Evolutionary conservation across 177 flowering plant genomes (phyloP).

Genomic region (Telopea speciosissima): DNA sequence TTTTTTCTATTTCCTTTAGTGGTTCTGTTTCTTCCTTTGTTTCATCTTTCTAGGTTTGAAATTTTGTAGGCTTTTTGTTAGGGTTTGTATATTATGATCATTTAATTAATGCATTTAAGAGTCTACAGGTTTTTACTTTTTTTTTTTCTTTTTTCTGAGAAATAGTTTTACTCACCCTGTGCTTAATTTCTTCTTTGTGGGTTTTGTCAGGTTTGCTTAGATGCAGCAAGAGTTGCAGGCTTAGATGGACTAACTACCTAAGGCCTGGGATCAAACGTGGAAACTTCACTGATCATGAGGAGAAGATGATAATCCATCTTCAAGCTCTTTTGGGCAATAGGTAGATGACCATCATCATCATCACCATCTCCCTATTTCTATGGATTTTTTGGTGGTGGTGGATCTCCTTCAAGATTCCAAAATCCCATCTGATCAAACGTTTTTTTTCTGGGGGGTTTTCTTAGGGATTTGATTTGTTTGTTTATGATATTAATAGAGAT

Average conservation of each 20-base stretch:
- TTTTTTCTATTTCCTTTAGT: background rate
- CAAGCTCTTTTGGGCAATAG: conserved; percentile 85
- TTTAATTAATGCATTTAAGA: background rate
- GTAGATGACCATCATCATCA: conserved; percentile 25
- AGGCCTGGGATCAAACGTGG: conserved; percentile 83
- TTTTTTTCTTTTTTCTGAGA: background rate
- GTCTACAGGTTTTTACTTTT: background rate
- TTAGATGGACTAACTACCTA: conserved; percentile 85
- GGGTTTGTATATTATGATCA: background rate
- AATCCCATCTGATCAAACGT: no score
- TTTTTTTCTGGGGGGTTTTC: no score
- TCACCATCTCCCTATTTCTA: no score
- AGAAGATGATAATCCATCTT: conserved; percentile 82
- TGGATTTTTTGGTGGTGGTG: no score
- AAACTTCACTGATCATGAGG: conserved; percentile 72
- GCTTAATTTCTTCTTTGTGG: conserved; percentile 1
- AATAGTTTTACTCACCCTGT: background rate
- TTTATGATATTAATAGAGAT: conserved; percentile 2
- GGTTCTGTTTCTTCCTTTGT: no score
- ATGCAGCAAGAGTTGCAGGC: conserved; percentile 80
- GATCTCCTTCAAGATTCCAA: no score
- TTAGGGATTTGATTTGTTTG: background rate
- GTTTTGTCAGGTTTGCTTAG: conserved; percentile 52
- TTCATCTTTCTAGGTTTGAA: background rate
- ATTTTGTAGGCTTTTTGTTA: background rate